Base-by-base conservation (phyloP, 345 rosid species). In the Populus alba region DNA sequence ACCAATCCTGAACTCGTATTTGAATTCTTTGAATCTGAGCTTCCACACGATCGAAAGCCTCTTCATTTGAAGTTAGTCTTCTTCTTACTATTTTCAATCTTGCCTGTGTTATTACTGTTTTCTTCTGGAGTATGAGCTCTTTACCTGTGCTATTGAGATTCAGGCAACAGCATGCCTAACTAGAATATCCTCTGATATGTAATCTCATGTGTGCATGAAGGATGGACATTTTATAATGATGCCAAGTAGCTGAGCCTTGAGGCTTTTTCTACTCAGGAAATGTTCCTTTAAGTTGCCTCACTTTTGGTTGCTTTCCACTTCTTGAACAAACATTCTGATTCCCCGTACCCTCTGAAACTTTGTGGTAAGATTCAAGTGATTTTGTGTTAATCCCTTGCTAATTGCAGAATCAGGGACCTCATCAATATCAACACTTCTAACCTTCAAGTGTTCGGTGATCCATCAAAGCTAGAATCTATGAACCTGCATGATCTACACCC, bases 381-480 rank as follows among this genome's bases (percentile, higher is more conserved):
- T 25, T 27, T 45, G 29, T 57, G 8, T 74, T 77, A 68, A 66
- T 38, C 10, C 57, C 29, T 7, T n/a, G 12, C 13, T 62, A 20
- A 38, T 49, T 83, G 72, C 76, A 83, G 85, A 73, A 80, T 83
- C 69, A 7, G 63, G 74, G 85, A 83, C 39, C 83, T 80, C 29
- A 65, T 71, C n/a, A 39, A 51, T 61, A 33, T 66, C 39, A 70
- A 51, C 61, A 53, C 65, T 53, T 61, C 77, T 22, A 78, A 68
- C 68, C 53, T 22, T 76, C 67, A 57, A 35, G 71, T 81, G 65
- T 75, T 55, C 75, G 84, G 86, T 61, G 82, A 84, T 33, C 80
- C 82, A 47, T 69, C 75, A 22, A 81, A 72, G 72, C 72, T 84
- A 29, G 65, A 59, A 75, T 75, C 72, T 68, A 35, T 53, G 79